Base-by-base conservation (phyloP, 2,329 filamentous ascomycete species). In the Colletotrichum sp. region DNA sequence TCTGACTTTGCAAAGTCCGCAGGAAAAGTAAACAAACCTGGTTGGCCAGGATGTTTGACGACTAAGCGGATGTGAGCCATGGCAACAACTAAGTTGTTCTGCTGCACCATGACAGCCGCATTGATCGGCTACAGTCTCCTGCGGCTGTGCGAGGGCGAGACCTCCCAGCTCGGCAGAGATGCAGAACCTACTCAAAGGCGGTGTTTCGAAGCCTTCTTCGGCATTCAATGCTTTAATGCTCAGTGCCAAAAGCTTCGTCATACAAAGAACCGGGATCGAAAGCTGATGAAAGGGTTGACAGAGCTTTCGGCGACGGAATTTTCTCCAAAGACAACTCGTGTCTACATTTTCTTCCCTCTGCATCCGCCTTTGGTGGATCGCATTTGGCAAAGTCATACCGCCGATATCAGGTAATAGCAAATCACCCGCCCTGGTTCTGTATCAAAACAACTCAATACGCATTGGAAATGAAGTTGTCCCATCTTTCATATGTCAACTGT, bases 391-490 rank as follows among this genome's bases (percentile, higher is more conserved):
- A 10, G 9, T n/a, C 18, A 12, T 12, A 3, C 8, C 3, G 39
- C 18, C 5, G 18, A 9, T n/a, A n/a, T 10, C 9, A n/a, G 39
- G 9, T 12, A 6, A n/a, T 12, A 49, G 39, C 39, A 49, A 49
- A n/a, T 6, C 18, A 4, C 5, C 39, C 39, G 3, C 39, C 18
- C 18, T 12, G 9, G 18, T n/a, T n/a, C 18, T 49, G 39, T 6
- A 49, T 6, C 18, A 49, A 49, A 6, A 6, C 18, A n/a, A 5
- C 9, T 13, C n/a, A 2, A 12, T 21, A 52, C 10, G 6, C 6
- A 5, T 5, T 1, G 6, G 0, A 0, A 21, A 13, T 21, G 6
- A 52, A 52, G 44, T 21, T 49, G n/a, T 7, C 3, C 5, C 30
- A 32, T 30, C 26, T 34, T 62, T 32, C n/a, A 4, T 26, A 16